A percentile compares a stretch with the other conserved stretches of the same genome.
phyloP scores from a whole-genome alignment of 768 basidiomycete genomes.

The Mycena rosella region DNA sequence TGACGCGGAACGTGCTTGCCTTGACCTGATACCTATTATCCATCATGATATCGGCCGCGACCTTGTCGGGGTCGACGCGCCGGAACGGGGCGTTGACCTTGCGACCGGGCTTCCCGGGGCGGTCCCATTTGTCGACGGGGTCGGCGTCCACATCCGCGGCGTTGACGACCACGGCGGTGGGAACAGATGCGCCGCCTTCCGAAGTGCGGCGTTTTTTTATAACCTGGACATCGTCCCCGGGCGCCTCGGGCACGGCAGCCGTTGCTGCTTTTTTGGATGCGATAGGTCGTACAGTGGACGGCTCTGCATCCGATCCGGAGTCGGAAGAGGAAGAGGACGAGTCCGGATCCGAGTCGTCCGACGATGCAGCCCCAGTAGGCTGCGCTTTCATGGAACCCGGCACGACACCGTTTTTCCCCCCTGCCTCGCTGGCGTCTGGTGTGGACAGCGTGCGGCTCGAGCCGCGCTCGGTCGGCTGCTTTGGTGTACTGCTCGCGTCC shows the following conservation, averaged over 20 bases:
- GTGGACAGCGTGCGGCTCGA: slow-evolving; percentile 54
- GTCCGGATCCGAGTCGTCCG: slow-evolving; percentile 1
- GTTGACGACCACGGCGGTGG: slow-evolving; percentile 55
- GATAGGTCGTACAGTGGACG: not conserved
- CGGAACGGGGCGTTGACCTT: slow-evolving; percentile 79
- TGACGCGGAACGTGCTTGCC: slow-evolving; percentile 57
- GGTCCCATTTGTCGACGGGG: not conserved
- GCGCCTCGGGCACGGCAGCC: slow-evolving; percentile 17
- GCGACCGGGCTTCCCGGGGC: slow-evolving; percentile 49
- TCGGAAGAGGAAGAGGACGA: slow-evolving; percentile 36
- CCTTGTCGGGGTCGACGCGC: slow-evolving; percentile 77
- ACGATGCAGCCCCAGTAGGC: not conserved
- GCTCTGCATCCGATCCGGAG: slow-evolving; percentile 39
- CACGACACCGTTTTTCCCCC: not conserved
- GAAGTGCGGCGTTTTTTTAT: slow-evolving; percentile 74
- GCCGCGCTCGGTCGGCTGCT: slow-evolving; percentile 42
- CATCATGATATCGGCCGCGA: slow-evolving; percentile 53
- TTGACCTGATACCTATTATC: slow-evolving; percentile 88
- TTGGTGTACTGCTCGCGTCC: slow-evolving; percentile 11
- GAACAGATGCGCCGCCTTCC: slow-evolving; percentile 62
- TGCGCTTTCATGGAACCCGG: not conserved
- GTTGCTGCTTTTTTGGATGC: slow-evolving; percentile 32
- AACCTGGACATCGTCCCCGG: slow-evolving; percentile 47
- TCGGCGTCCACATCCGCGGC: slow-evolving; percentile 24
- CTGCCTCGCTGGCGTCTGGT: slow-evolving; percentile 7